Conservation (phyloP, 305 asterid genomes). For the Coffea humblotiana region DNA sequence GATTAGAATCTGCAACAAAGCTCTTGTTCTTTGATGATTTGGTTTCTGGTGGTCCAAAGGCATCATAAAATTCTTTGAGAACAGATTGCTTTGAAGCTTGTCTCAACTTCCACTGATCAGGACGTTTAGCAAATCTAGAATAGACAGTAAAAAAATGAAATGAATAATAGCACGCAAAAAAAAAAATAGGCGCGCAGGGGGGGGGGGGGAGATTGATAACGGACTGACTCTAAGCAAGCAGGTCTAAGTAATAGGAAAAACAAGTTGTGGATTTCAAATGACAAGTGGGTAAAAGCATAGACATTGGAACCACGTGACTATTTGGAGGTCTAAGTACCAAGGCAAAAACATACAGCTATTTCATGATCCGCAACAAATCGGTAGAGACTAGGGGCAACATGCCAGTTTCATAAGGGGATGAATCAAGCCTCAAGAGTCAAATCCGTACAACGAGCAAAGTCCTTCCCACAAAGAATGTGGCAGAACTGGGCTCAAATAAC, state of each 20-base stretch:
- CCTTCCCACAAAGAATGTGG: not conserved
- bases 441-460: not conserved
- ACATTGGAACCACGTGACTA: not conserved
- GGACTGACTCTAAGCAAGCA: not conserved
- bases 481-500: not conserved
- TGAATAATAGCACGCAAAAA: not conserved
- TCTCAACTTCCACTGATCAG: slow-evolving; percentile 84
- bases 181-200: not conserved
- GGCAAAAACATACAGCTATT: not conserved
- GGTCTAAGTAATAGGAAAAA: not conserved
- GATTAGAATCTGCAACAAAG: slow-evolving; percentile 53
- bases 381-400: not conserved
- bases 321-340: not conserved
- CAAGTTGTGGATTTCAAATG: not conserved
- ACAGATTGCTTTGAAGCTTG: slow-evolving; percentile 68
- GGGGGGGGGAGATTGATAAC: not conserved
- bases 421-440: not conserved
- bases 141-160: slow-evolving; percentile 14
- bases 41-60: slow-evolving; percentile 61
- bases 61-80: slow-evolving; percentile 64
- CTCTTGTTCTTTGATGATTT: slow-evolving; percentile 48
- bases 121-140: slow-evolving; percentile 62
- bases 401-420: not conserved
- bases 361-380: not conserved
- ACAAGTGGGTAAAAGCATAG: not conserved